Base-by-base conservation (phyloP, 2,329 filamentous ascomycete genomes). In the Didymella segeticola region DNA sequence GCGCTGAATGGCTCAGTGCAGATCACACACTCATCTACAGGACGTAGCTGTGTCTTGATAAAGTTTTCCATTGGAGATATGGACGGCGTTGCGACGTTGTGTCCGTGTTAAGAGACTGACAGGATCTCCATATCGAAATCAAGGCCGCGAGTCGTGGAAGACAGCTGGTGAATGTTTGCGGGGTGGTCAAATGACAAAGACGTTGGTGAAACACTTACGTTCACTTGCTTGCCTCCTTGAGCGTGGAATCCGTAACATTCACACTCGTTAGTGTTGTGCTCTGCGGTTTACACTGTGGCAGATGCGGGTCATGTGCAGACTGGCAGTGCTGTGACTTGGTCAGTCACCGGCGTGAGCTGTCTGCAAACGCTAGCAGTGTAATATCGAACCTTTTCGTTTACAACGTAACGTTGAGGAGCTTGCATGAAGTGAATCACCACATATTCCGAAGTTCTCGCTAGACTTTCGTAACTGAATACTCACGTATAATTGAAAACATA, bases 1-100 rank as follows among this genome's bases (percentile, higher is more conserved):
- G 53, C 51, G 27, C 61, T 61, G 43, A 71, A 72, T 11, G 53
- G 38, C 11, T 70, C 66, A 7, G 58, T 68, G 41, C 70, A 73
- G 17, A 73, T 62, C 8, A 58, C 50, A 43, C 70, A 73, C 9
- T 42, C 58, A 23, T 67, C 61, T n/a, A 60, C 64, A 1, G 67
- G 65, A 15, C 57, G 63, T 20, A 72, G 60, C 14, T 67, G 59
- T 12, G 56, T 64, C 8, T 61, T 41, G 39, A 72, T 57, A 22
- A 68, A 67, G 20, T 49, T 46, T 9, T 72, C 66, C 69, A 72
- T 71, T 11, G 37, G 41, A 27, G 8, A 27, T n/a, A 29, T 26
- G 7, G 27, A 1, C 15, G 5, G 29, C 8, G 33, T 15, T 30
- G 37, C 3, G 26, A 30, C 10, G 30, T 2, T 23, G 29, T 11